These are phyloP conservation scores for Leishmania major DNA, from an alignment of 208 protist species.

Conservation along the genomic window DNA sequence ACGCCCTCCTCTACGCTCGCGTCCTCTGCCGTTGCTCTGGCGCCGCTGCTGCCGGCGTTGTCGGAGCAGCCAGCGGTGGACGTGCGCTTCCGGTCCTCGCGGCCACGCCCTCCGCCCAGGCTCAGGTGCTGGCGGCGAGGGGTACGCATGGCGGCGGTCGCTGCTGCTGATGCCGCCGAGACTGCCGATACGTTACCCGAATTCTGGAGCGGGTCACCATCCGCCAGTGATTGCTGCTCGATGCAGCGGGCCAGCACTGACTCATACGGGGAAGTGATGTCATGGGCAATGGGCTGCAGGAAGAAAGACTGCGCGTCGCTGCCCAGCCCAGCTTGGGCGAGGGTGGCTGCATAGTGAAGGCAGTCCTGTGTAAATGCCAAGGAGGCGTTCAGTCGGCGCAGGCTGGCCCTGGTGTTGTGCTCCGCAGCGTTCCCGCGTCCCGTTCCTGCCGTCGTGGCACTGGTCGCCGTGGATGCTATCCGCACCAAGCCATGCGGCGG, in stretches of 20 bases:
- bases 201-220: background rate
- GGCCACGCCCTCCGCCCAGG: constrained; percentile 1
- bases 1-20: constrained; percentile 3
- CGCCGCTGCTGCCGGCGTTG: background rate
- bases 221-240: constrained; percentile 10
- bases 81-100: constrained; percentile 4
- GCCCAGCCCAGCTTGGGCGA: constrained; percentile 27
- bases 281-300: constrained; percentile 27
- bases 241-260: constrained; percentile 24
- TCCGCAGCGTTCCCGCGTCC: background rate
- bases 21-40: background rate
- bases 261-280: constrained; percentile 25
- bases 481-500: background rate
- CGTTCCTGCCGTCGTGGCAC: background rate
- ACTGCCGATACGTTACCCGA: background rate
- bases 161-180: background rate
- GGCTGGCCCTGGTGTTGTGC: constrained; percentile 7
- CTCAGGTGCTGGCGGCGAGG: background rate
- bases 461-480: background rate
- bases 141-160: background rate
- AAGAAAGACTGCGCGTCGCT: constrained; percentile 31
- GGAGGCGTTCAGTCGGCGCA: constrained; percentile 29
- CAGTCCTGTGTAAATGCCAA: constrained; percentile 23
- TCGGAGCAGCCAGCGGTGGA: background rate
- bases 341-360: constrained; percentile 20